A percentile compares a stretch with the other conserved stretches of the same genome.
phyloP scores from a whole-genome alignment of 257 asterid genomes.

The Rubia yunnanensis region DNA sequence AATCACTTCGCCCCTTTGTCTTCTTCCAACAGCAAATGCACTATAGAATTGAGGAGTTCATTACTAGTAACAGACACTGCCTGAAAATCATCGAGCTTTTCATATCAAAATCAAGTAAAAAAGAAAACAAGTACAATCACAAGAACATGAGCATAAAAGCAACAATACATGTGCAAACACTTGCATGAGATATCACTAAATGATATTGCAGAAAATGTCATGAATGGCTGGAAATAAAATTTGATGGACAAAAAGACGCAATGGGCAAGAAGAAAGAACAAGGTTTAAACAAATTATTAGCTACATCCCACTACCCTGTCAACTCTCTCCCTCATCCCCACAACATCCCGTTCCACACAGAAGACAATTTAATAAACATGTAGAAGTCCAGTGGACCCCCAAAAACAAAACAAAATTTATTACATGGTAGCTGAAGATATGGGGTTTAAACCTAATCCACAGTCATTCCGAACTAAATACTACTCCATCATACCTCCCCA shows the following conservation, averaged over 20 bases:
- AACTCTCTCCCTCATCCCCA: neutral
- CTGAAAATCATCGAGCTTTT: conserved; percentile 12
- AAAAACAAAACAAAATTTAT: too few species aligned
- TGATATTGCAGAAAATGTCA: neutral
- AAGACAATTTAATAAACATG: neutral
- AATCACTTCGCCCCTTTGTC: conserved; percentile 38
- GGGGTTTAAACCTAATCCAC: neutral
- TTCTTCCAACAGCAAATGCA: conserved; percentile 81
- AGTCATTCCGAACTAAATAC: too few species aligned
- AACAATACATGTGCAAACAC: neutral
- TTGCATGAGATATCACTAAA: neutral
- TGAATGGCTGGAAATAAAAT: neutral
- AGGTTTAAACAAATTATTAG: neutral
- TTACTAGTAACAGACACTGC: conserved; percentile 32
- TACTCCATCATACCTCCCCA: neutral
- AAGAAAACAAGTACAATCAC: neutral
- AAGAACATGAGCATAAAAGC: neutral
- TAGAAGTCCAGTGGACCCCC: neutral
- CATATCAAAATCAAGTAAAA: neutral
- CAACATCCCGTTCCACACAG: neutral
- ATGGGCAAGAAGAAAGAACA: neutral
- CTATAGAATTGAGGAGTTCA: conserved; percentile 75
- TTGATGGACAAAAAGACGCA: neutral
- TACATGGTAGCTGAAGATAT: neutral
- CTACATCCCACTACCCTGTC: neutral